Base-by-base conservation (phyloP, 441 rosid species). In the Aquilaria agallochum region DNA sequence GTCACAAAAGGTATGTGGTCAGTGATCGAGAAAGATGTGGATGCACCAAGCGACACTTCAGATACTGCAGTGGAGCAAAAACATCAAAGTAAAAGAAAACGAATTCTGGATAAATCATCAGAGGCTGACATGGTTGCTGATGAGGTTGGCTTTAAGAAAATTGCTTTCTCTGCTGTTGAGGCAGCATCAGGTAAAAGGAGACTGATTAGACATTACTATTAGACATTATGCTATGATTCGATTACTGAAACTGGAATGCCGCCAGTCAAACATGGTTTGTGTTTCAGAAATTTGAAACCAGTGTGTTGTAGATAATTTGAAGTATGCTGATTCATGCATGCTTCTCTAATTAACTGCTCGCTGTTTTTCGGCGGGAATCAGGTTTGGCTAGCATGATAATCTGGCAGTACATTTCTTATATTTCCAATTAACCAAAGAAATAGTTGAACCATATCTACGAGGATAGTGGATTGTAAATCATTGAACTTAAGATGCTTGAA, bases 1-100 rank as follows among this genome's bases (percentile, higher is more conserved):
- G 58, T 81, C 56, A 81, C 93, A 13, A 69, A 76, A 56, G 96
- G 96, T 60, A 79, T 89, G 56, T 87, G 96, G 92, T 84, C 96
- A 3, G 51, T 89, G 64, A 76, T 94, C 77, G 99, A 89, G 63
- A 89, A 77, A 65, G 70, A 76, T 61, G 50, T 80, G 60, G 69
- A 78, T 31, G 70, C 55, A 56, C 61, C 73, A 54, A 45, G 33
- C 50, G 32, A 53, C 61, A 65, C 32, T 55, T 50, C 77, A 50
- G 76, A 72, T 60, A 57, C 58, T 50, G 54, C 59, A 40, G 30
- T 20, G 27, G 72, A 61, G 56, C 47, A 64, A 54, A 65, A 74
- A 32, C 68, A 65, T 34, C 44, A 53, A 63, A 48, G 40, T 57
- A 83, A 75, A 73, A 85, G 70, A 78, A 85, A 62, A 68, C 70